Evolutionary conservation across 73 alveolate genomes (phyloP).

Genomic region (Paramecium sonneborni): DNA sequence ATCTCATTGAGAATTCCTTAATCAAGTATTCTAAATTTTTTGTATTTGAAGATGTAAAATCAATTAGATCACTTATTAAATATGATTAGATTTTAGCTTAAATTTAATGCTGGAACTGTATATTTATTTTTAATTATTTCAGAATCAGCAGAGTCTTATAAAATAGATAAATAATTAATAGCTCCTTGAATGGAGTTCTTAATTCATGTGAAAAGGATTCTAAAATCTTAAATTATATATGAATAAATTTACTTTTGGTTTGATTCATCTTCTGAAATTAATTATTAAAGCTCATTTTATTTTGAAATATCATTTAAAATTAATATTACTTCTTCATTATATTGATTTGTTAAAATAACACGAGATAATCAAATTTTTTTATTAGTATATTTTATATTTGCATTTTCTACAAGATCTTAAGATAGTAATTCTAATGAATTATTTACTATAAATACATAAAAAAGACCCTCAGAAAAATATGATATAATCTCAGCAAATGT

Average conservation of each 20-base stretch:
- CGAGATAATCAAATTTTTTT: not conserved
- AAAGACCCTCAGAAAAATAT: not conserved
- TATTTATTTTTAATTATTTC: not conserved
- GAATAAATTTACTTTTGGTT: conserved; percentile 6
- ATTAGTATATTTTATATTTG: not conserved
- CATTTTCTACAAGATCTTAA: not conserved
- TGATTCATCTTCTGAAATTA: conserved; percentile 7
- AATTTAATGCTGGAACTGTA: conserved; percentile 43
- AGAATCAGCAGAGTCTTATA: not conserved
- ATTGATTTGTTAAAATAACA: not conserved
- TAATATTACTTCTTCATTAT: not conserved
- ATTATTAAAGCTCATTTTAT: not conserved
- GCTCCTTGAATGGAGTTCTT: conserved; percentile 63
- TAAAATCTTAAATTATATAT: conserved; percentile 28
- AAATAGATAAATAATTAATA: not conserved
- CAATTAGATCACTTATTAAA: conserved; percentile 59
- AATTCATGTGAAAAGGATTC: conserved; percentile 66
- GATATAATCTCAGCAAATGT: not conserved
- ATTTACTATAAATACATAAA: not conserved
- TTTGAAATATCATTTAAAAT: not conserved
- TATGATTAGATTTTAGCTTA: conserved; percentile 22
- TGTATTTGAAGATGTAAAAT: conserved; percentile 12
- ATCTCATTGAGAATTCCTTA: not conserved
- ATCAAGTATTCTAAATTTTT: not conserved
- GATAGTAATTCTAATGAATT: not conserved